These are phyloP conservation scores for Eimeria tenella DNA, from an alignment of 169 alveolate species.

Conservation along the genomic window DNA sequence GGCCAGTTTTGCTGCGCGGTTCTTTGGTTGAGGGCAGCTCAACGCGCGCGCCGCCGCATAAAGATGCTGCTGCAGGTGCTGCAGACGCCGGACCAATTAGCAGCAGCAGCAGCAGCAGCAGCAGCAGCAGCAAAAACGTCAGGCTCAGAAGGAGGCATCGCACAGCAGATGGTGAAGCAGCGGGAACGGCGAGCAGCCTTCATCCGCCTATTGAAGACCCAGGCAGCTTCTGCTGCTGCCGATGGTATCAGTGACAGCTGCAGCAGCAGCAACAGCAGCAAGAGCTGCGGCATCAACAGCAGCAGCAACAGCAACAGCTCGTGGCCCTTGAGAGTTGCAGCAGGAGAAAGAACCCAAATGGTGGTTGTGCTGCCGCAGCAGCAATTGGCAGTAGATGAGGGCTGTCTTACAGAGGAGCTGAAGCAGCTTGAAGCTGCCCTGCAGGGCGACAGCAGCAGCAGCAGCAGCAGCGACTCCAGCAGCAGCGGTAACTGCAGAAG, in stretches of 20 bases:
- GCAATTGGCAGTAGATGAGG: neutral
- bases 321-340: neutral
- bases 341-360: slow-evolving; percentile 12
- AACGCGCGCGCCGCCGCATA: slow-evolving; percentile 33
- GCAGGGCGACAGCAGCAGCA: slow-evolving; percentile 18
- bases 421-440: neutral
- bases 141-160: neutral
- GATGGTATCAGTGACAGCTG: neutral
- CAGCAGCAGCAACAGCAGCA: slow-evolving; percentile 38
- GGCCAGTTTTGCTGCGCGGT: neutral
- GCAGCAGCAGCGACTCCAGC: slow-evolving; percentile 29
- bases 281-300: neutral
- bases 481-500: neutral
- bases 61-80: slow-evolving; percentile 44
- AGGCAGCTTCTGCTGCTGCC: neutral
- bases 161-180: slow-evolving; percentile 6
- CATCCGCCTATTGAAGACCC: neutral
- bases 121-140: neutral
- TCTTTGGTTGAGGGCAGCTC: slow-evolving; percentile 13
- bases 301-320: slow-evolving; percentile 26
- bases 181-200: neutral
- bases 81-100: slow-evolving; percentile 1
- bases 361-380: slow-evolving; percentile 59
- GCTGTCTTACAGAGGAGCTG: slow-evolving; percentile 15
- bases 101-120: slow-evolving; percentile 22